A percentile compares a stretch with the other conserved stretches of the same genome.
Evolutionary conservation across 2,329 filamentous ascomycete genomes (phyloP).

Genomic region (Penicillium psychrosexuale): DNA sequence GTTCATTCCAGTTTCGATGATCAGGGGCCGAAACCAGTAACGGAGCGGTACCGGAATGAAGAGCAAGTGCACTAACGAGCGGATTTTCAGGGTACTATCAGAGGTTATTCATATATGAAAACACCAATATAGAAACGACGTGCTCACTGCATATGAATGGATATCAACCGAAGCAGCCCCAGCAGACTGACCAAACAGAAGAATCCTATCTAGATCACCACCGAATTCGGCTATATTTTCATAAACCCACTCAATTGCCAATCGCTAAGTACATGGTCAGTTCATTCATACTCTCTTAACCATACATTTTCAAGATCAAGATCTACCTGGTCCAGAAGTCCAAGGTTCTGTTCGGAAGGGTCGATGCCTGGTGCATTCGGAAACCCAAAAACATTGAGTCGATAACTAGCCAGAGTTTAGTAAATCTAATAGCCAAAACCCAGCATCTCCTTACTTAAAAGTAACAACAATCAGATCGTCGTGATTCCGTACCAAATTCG

Average conservation of each 20-base stretch:
- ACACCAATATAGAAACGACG: not conserved
- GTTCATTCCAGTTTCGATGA: constrained; percentile 6
- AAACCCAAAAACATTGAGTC: constrained; percentile 20
- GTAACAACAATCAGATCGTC: constrained; percentile 18
- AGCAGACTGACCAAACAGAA: constrained; percentile 51
- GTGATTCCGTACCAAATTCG: constrained; percentile 13
- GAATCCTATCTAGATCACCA: constrained; percentile 48
- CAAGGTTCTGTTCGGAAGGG: constrained; percentile 12
- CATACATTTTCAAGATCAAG: no score
- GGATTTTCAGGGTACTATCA: constrained; percentile 5
- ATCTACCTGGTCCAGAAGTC: constrained; percentile 18
- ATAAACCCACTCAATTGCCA: constrained; percentile 54
- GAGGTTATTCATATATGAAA: not conserved
- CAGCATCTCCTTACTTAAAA: constrained; percentile 12
- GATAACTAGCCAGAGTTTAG: constrained; percentile 12
- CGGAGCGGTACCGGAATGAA: constrained; percentile 11
- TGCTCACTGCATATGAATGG: constrained; percentile 11
- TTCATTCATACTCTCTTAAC: not conserved
- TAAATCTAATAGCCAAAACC: not conserved
- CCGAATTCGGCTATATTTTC: constrained; percentile 51
- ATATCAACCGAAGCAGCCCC: constrained; percentile 36
- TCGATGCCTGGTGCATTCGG: constrained; percentile 16
- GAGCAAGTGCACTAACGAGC: constrained; percentile 4
- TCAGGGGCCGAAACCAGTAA: not conserved
- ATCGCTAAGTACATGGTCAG: constrained; percentile 22